phyloP scores from a whole-genome alignment of 495 filamentous ascomycete genomes.

The Elasticomyces elasticus region DNA sequence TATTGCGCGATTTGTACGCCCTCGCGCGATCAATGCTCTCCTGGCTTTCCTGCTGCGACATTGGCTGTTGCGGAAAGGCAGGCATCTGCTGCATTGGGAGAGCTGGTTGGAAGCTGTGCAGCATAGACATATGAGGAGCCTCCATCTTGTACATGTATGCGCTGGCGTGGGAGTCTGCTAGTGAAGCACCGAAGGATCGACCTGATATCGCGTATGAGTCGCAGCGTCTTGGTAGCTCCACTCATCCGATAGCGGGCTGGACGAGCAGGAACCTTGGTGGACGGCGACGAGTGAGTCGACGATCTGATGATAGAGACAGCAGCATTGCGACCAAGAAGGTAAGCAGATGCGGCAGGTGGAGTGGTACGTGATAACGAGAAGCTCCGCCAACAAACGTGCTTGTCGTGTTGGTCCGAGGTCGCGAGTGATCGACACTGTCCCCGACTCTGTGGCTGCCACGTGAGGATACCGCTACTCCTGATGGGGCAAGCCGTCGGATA shows the following conservation, averaged over 20 bases:
- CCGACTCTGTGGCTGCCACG: not conserved
- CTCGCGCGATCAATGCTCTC: conserved; percentile 17
- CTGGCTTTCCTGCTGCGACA: not conserved
- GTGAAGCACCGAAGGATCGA: not conserved
- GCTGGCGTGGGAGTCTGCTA: not conserved
- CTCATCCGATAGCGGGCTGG: no score
- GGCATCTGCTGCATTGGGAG: conserved; percentile 10
- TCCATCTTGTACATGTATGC: conserved; percentile 4
- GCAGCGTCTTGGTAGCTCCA: no score
- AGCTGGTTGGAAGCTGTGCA: conserved; percentile 7
- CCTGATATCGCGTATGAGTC: no score
- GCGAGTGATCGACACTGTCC: not conserved
- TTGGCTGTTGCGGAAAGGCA: conserved; percentile 3
- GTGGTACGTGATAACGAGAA: not conserved
- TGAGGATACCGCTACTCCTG: not conserved
- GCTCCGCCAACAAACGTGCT: not conserved
- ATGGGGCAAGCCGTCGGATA: not conserved
- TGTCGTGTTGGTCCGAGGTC: not conserved
- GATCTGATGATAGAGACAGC: no score
- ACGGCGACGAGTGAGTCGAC: no score
- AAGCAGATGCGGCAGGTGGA: not conserved
- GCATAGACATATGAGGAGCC: not conserved
- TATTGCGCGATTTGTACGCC: conserved; percentile 22
- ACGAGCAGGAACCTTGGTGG: no score
- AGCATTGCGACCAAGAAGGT: not conserved